Conservation (phyloP, 768 basidiomycete species). For the Peribolospora kevripleyi region DNA sequence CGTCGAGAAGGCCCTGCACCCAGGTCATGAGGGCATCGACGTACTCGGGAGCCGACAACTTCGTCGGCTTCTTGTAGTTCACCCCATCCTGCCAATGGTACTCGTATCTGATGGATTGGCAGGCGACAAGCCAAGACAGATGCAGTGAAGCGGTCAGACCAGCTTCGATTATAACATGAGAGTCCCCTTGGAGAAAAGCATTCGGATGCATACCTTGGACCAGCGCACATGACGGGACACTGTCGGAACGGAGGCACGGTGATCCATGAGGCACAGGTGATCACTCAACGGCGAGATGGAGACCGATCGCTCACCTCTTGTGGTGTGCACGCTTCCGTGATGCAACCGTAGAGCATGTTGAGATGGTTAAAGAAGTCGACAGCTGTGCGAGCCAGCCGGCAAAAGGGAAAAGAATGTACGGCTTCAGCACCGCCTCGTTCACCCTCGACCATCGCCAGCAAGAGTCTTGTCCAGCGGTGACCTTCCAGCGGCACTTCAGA, state of each 20-base stretch:
- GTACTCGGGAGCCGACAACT: constrained; percentile 82
- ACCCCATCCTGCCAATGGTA: constrained; percentile 85
- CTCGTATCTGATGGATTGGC: constrained; percentile 38
- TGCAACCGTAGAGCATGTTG: constrained; percentile 96
- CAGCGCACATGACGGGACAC: constrained; percentile 95
- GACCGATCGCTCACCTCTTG: constrained; percentile 42
- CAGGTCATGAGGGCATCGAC: constrained; percentile 98
- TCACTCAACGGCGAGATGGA: background rate
- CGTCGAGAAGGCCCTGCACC: constrained; percentile 78
- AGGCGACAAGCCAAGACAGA: background rate
- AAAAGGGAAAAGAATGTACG: no score
- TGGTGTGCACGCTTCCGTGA: constrained; percentile 90
- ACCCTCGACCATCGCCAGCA: no score
- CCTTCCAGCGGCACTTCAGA: no score
- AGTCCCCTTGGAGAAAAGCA: background rate
- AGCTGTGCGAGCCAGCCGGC: constrained; percentile 26
- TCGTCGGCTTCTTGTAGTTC: constrained; percentile 70
- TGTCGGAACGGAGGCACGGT: constrained; percentile 16
- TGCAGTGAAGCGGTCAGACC: background rate
- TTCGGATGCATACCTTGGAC: constrained; percentile 40
- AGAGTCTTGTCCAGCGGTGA: no score
- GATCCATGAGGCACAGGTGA: background rate
- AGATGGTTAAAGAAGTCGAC: constrained; percentile 99
- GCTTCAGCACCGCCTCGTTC: no score
- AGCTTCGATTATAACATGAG: background rate